phyloP scores from a whole-genome alignment of 805 yeast species.

The Grigorovia yakushimaensis region DNA sequence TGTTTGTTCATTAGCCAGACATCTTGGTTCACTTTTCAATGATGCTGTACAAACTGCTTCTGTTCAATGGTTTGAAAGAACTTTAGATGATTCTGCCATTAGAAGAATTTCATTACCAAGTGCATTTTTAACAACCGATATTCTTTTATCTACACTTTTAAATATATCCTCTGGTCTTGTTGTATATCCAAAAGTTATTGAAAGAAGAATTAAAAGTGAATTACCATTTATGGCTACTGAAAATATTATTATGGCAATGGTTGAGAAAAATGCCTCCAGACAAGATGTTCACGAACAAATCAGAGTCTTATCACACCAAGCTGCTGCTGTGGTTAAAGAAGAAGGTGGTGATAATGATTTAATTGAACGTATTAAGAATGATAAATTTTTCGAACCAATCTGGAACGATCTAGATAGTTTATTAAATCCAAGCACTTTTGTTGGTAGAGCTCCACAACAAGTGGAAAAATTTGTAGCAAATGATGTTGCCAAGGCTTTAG shows the following conservation, averaged over 20 bases:
- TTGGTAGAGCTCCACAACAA: conserved; percentile 98
- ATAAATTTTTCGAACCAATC: conserved; percentile 79
- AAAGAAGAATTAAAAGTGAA: conserved; percentile 88
- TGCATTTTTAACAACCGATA: conserved; percentile 93
- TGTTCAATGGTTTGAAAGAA: conserved; percentile 99
- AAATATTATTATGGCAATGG: conserved; percentile 99
- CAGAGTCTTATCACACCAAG: conserved; percentile 94
- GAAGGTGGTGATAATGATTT: conserved; percentile 98
- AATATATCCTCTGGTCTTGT: conserved; percentile 94
- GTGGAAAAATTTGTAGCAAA: conserved; percentile 82
- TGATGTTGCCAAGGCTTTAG: conserved; percentile 77
- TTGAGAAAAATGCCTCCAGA: conserved; percentile 92
- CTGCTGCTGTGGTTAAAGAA: conserved; percentile 93
- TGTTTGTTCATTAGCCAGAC: conserved; percentile 97
- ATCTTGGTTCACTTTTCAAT: conserved; percentile 79
- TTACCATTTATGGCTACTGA: conserved; percentile 99
- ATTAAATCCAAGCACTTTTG: conserved; percentile 87
- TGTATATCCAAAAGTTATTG: conserved; percentile 97
- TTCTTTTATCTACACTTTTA: conserved; percentile 74
- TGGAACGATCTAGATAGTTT: conserved; percentile 72
- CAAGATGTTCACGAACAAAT: conserved; percentile 98
- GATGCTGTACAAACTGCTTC: conserved; percentile 96
- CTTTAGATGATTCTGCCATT: conserved; percentile 95
- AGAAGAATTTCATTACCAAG: conserved; percentile 95
- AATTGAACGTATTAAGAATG: conserved; percentile 73